These are phyloP conservation scores for Ceratocystis eucalypticola DNA, from an alignment of 2,329 filamentous ascomycete genomes.

Conservation along the genomic window DNA sequence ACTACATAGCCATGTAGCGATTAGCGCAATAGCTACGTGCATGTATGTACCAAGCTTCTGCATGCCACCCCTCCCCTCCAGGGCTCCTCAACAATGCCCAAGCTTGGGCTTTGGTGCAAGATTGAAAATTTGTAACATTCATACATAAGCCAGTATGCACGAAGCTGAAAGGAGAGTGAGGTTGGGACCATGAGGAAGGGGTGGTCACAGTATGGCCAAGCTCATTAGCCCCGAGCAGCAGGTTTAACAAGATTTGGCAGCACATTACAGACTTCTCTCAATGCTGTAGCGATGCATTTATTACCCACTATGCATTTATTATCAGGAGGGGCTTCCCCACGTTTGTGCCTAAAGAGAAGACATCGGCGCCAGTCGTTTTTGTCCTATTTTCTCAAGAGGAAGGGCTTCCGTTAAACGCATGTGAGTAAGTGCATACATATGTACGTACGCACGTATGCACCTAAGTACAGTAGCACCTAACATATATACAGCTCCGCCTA, in stretches of 20 bases:
- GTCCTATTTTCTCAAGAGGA: neutral
- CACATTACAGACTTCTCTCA: neutral
- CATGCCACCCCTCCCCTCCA: neutral
- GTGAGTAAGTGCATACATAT: slow-evolving; percentile 3
- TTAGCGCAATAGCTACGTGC: neutral
- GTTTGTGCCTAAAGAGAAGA: slow-evolving; percentile 16
- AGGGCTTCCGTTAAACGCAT: neutral
- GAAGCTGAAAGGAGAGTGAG: slow-evolving; percentile 15
- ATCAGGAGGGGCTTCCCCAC: neutral
- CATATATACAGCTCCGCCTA: neutral
- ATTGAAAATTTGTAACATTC: neutral
- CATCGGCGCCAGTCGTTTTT: neutral
- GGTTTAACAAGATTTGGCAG: neutral
- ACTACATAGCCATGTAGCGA: neutral
- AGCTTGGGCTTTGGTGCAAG: neutral
- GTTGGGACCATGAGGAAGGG: slow-evolving; percentile 12
- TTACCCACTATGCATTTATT: neutral
- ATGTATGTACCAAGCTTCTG: neutral
- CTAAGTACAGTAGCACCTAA: neutral
- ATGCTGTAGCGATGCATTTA: neutral
- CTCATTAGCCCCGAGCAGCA: neutral
- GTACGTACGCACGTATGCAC: neutral
- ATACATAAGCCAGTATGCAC: slow-evolving; percentile 8
- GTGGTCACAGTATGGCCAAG: neutral
- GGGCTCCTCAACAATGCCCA: slow-evolving; percentile 8